Percentiles rank a stretch among this genome's conserved stretches.
Conservation (phyloP, 164 flowering plant genomes). For the Magnolia sinica region DNA sequence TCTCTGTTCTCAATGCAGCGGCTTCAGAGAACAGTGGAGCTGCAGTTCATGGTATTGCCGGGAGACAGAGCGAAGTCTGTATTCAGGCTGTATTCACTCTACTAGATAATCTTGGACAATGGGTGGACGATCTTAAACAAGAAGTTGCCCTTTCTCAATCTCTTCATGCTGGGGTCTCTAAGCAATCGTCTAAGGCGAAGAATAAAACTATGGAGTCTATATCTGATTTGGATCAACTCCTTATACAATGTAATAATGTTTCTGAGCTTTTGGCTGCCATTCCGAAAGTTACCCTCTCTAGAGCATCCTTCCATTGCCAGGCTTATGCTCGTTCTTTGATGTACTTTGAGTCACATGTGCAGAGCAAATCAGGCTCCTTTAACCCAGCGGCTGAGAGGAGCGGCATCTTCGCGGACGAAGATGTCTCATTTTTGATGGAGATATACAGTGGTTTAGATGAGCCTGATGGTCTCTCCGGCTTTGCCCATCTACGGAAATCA, state of each 20-base stretch:
- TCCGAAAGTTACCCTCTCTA: conserved; percentile 86
- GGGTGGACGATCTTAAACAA: conserved; percentile 94
- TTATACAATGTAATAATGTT: conserved; percentile 75
- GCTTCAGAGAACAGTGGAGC: conserved; percentile 69
- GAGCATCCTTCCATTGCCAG: conserved; percentile 86
- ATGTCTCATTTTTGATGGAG: conserved; percentile 87
- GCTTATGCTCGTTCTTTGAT: conserved; percentile 94
- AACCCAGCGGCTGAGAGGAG: conserved; percentile 94
- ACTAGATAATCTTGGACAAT: conserved; percentile 98
- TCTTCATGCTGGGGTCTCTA: conserved; percentile 41
- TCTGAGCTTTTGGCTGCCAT: conserved; percentile 77
- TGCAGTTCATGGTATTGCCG: conserved; percentile 43
- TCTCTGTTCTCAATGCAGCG: conserved; percentile 86
- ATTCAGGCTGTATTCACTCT: conserved; percentile 94
- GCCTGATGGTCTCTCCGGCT: conserved; percentile 95
- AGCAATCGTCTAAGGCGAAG: conserved; percentile 47
- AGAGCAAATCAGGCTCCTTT: conserved; percentile 81
- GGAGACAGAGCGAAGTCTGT: conserved; percentile 94
- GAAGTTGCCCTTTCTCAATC: conserved; percentile 83
- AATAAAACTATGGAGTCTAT: conserved; percentile 28
- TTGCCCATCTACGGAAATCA: conserved; percentile 77
- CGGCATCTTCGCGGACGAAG: conserved; percentile 86
- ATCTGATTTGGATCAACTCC: conserved; percentile 43
- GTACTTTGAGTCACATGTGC: conserved; percentile 91
- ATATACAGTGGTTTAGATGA: conserved; percentile 93